Evolutionary conservation across 2,329 filamentous ascomycete species (phyloP), one percentile per base, ranked within the genome.

Genomic region (Nigrospora osmanthi): DNA sequence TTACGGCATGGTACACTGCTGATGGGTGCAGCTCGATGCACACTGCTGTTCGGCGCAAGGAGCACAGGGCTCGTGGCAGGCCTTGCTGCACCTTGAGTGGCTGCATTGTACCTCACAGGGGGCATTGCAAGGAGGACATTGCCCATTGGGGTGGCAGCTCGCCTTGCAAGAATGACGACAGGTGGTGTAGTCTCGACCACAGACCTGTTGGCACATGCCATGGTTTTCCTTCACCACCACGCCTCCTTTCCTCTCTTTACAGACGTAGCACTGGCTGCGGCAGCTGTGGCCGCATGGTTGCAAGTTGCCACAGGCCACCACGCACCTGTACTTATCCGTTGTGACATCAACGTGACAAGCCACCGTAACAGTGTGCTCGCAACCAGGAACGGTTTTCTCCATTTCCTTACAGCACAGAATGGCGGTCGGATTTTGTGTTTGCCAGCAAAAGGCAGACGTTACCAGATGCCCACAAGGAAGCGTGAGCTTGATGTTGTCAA

Each of bases 241-340:
- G 3, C 59, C 64, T 0, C 58, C 57, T 9, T 60, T 50, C 19
- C 60, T 63, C 2, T 42, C 53, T 4, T 65, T 68, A 58, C 83
- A 87, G 0, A 49, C 44, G 7, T 47, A 58, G 54, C 82, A 87
- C 9, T 32, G 35, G 2, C 62, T 64, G 6, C 53, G 64, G 57
- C 82, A 87, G 1, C 45, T 46, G 54, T 86, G 83, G 0, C 83
- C 80, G 52, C 84, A 88, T 0, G 58, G 28, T 1, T 80, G 64
- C 0, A 55, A 36, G 0, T 51, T 49, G 1, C 58, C 63, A 51
- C 84, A 88, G 1, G 49, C 42, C 1, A 58, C 61, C 0, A 39
- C 44, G 54, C 84, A 89, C 2, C 36, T 48, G 54, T 73, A 83
- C 0, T 40, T 19, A 0, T 55, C 23, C 0, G 48, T 38, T 0